Evolutionary conservation across 371 early-diverging fungal species (phyloP).

Genomic region (Nematocida displodere): DNA sequence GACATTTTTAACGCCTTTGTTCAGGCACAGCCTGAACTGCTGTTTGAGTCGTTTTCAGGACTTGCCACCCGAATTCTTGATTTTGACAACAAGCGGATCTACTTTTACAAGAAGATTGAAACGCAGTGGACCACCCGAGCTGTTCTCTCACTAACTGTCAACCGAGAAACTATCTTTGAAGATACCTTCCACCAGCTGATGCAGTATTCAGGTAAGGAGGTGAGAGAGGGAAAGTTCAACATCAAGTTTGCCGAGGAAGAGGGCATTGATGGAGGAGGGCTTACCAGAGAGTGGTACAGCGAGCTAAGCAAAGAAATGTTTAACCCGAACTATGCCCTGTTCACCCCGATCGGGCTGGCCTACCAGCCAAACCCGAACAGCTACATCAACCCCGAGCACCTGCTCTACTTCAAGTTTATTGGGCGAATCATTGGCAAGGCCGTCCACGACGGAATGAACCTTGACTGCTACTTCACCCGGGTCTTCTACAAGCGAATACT

Average conservation of each 20-base stretch:
- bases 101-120: slow-evolving; percentile 44
- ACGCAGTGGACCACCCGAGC: neutral
- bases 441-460: slow-evolving; percentile 80
- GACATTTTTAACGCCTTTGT: slow-evolving; percentile 45
- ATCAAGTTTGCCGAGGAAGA: slow-evolving; percentile 91
- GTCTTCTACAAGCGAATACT: slow-evolving; percentile 94
- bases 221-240: slow-evolving; percentile 70
- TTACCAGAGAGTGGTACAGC: slow-evolving; percentile 93
- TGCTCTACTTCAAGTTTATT: slow-evolving; percentile 90
- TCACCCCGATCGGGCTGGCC: slow-evolving; percentile 85
- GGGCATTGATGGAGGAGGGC: slow-evolving; percentile 93
- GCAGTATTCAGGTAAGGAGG: slow-evolving; percentile 37
- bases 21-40: slow-evolving; percentile 35
- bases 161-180: slow-evolving; percentile 43
- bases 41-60: slow-evolving; percentile 39
- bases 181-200: slow-evolving; percentile 57
- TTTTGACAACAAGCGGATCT: slow-evolving; percentile 51
- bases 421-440: slow-evolving; percentile 95
- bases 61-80: slow-evolving; percentile 41
- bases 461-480: slow-evolving; percentile 90
- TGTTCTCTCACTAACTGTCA: slow-evolving; percentile 16
- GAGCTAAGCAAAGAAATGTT: slow-evolving; percentile 90
- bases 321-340: slow-evolving; percentile 91
- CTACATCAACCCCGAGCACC: slow-evolving; percentile 83
- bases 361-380: slow-evolving; percentile 90